Evolutionary conservation across 169 alveolate genomes (phyloP).

Genomic region (Eimeria necatrix): DNA sequence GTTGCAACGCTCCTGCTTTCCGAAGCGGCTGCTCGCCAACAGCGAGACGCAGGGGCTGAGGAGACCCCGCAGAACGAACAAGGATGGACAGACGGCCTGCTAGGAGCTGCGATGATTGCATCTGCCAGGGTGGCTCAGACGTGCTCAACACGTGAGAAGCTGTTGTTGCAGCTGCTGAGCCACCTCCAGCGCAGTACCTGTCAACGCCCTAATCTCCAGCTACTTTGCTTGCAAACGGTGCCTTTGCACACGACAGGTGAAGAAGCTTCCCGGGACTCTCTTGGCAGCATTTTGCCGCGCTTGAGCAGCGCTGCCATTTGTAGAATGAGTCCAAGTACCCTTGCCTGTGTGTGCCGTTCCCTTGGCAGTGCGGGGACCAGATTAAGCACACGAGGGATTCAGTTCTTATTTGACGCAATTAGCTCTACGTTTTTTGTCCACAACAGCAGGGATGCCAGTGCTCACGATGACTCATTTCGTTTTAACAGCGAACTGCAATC

Average conservation of each 20-base stretch:
- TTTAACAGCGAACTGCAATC: not conserved
- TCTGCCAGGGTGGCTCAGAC: conserved; percentile 34
- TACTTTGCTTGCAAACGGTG: too few relatives aligned
- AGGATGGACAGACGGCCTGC: not conserved
- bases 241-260: too few relatives aligned
- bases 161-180: conserved; percentile 52
- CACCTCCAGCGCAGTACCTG: not conserved
- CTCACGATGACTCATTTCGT: not conserved
- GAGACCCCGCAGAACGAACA: not conserved
- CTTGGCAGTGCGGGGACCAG: conserved; percentile 16
- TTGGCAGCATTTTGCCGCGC: too few relatives aligned
- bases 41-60: not conserved
- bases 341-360: conserved; percentile 34
- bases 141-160: not conserved
- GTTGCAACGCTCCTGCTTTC: not conserved
- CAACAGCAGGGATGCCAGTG: not conserved
- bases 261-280: too few relatives aligned
- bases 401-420: not conserved
- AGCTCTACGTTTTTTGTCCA: too few relatives aligned
- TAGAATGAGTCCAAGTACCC: not conserved
- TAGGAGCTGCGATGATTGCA: conserved; percentile 22
- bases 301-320: not conserved
- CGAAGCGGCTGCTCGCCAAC: not conserved
- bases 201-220: not conserved
- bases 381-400: not conserved